Base-by-base conservation (phyloP, 2,329 filamentous ascomycete genomes). In the Plectosphaerella sp. region DNA sequence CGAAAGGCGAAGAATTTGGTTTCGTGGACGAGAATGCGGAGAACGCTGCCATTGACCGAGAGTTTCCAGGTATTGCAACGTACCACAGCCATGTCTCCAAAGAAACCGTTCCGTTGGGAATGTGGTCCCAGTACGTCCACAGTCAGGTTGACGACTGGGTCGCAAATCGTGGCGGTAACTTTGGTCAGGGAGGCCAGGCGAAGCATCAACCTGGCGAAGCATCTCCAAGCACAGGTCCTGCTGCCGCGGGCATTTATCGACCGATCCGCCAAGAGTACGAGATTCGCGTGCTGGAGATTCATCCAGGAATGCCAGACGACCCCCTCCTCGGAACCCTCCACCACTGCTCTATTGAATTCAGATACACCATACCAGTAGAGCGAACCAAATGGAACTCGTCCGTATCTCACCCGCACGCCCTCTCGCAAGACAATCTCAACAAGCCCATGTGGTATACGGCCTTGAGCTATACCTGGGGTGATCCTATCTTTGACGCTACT, bases 391-490 rank as follows among this genome's bases (percentile, higher is more conserved):
- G 35, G 15, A 37, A 12, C 35, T 37, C 11, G 35, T 22, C 22
- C 22, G 5, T 22, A 22, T 22, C 25, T 12, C 1, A 9, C 15
- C 37, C 39, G 33, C 6, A 41, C 18, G 50, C 41, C 2, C 37
- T 50, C 5, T 50, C 53, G 1, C 15, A 45, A 14, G 42, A 50
- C 0, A 16, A 45, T 5, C 22, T 35, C 1, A 22, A 22, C 1
- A 28, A 28, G 2, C 37, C 47, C 1, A 18, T 53, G 3, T 35
- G 22, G 20, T 52, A 53, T 5, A 52, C 50, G 0, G 47, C 50
- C 1, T 37, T 53, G 5, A 54, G 51, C 25, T 53, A 52, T 1
- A 54, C 53, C 9, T 54, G 47, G 47, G 47, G 47, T 4, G 11
- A 20, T 0, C 20, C n/a, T 2, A 15, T 41, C 3, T 50, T 52